Percentiles rank a stretch among this genome's conserved stretches.
Evolutionary conservation across 352 stramenopile genomes (phyloP).

Genomic region (Phytopythium helicoides): DNA sequence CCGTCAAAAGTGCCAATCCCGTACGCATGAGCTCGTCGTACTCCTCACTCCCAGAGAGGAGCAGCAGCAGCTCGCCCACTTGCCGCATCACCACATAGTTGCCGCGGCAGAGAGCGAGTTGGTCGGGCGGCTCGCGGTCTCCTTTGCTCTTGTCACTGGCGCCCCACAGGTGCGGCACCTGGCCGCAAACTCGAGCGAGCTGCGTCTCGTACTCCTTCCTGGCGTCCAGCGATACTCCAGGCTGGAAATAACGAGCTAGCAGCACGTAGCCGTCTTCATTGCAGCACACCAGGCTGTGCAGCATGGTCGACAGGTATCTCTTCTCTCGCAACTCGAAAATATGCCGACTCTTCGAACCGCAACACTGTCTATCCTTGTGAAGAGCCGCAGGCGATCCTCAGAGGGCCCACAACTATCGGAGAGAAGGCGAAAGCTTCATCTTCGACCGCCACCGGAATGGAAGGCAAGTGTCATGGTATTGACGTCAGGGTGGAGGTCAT

Average conservation of each 20-base stretch:
- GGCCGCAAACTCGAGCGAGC: conserved; percentile 40
- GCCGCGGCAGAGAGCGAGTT: conserved; percentile 51
- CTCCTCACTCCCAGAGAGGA: conserved; percentile 55
- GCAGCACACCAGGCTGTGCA: conserved; percentile 64
- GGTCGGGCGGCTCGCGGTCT: conserved; percentile 14
- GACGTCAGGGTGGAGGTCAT: no score
- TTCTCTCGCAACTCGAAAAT: neutral
- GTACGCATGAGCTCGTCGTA: conserved; percentile 76
- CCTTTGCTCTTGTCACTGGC: conserved; percentile 14
- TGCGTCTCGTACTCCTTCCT: conserved; percentile 47
- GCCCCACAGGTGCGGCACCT: conserved; percentile 32
- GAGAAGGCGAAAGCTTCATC: neutral
- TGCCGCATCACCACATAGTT: conserved; percentile 61
- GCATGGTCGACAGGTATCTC: conserved; percentile 24
- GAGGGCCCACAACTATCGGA: neutral
- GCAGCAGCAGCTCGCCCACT: conserved; percentile 55
- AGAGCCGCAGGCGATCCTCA: no score
- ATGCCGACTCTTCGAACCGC: neutral
- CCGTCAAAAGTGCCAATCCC: conserved; percentile 13
- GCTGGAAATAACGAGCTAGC: conserved; percentile 63
- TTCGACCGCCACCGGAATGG: conserved; percentile 12
- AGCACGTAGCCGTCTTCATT: conserved; percentile 72
- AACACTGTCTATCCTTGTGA: no score
- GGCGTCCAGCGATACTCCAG: conserved; percentile 36
- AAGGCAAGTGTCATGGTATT: conserved; percentile 16